Percentiles rank a stretch among this genome's conserved stretches.
phyloP scores from a whole-genome alignment of 768 basidiomycete species.

The Psilocybe sp. region DNA sequence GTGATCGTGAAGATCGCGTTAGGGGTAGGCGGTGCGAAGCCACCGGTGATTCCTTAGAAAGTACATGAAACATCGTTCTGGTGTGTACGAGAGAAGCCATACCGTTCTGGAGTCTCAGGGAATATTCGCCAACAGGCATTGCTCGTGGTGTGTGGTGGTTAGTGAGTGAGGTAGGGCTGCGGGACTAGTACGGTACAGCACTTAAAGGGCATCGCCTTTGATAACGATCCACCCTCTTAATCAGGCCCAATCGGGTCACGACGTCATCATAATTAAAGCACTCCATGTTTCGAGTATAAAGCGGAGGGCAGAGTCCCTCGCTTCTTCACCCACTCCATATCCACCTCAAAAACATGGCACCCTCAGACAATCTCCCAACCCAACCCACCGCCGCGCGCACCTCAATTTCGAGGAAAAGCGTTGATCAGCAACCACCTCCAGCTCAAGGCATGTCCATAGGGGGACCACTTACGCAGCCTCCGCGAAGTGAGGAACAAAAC shows the following conservation, averaged over 20 bases:
- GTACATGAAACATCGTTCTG: neutral
- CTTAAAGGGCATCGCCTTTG: neutral
- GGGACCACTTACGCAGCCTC: neutral
- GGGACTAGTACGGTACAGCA: neutral
- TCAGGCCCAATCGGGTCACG: conserved; percentile 4
- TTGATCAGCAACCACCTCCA: conserved; percentile 2
- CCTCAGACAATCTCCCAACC: neutral
- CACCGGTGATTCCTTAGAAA: conserved; percentile 66
- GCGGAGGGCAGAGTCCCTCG: neutral
- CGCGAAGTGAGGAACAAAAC: conserved; percentile 1
- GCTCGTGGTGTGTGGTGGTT: conserved; percentile 9
- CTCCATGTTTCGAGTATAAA: neutral
- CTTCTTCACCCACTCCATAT: neutral
- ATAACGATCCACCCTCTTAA: conserved; percentile 19
- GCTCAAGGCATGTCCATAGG: neutral
- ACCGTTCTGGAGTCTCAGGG: conserved; percentile 63
- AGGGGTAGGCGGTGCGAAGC: conserved; percentile 70
- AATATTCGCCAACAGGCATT: conserved; percentile 53
- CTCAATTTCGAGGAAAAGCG: neutral
- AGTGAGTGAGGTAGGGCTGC: conserved; percentile 10
- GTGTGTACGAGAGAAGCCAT: conserved; percentile 4
- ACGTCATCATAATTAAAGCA: neutral
- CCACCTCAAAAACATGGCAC: neutral
- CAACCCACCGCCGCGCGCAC: conserved; percentile 10
- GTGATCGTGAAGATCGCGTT: conserved; percentile 53